Evolutionary conservation across 768 basidiomycete species (phyloP), one percentile per base, ranked within the genome.

Genomic region (Suillus americanus): DNA sequence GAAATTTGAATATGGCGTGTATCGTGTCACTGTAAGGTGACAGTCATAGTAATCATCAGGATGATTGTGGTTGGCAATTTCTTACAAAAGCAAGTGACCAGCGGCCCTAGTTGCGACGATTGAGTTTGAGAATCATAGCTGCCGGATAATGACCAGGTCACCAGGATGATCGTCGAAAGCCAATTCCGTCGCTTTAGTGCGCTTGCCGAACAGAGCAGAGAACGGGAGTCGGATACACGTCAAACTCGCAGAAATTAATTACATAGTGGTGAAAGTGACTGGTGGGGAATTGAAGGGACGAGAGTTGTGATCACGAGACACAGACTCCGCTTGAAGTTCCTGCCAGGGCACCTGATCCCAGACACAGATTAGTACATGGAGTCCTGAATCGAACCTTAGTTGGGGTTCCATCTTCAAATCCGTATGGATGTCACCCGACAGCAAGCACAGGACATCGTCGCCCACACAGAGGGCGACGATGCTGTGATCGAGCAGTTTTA

Each of bases 381-480:
- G 14, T 51, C 25, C 14, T 50, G 6, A 14, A 16, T 25, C 48
- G 48, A 50, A 50, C 50, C 16, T 51, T 0, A 14, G 3, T 60
- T 55, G 1, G 16, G 9, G 18, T 30, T 2, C 5, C 1, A 54
- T 35, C 50, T 50, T 33, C 5, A 3, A 33, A 12, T 30, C 10
- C 20, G 6, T 33, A 70, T 67, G 64, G 64, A 61, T 28, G 60
- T 78, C 61, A 75, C 70, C 28, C 48, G 65, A 8, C 69, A 75
- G 37, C 72, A 80, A 61, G 76, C 68, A 4, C 72, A 72, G 46
- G 71, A 69, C 6, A 75, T 80, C 63, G 62, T 80, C 55, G 69
- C 70, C 54, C 62, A 68, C 54, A 67, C 69, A 12, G 71, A 75
- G 20, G 70, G 62, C 5, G 60, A 65, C 40, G 59, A 64, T 45